Percentiles rank a stretch among this genome's conserved stretches.
phyloP scores from a whole-genome alignment of 1,284 basidiomycete species.

The Hypsizygus ulmarius region DNA sequence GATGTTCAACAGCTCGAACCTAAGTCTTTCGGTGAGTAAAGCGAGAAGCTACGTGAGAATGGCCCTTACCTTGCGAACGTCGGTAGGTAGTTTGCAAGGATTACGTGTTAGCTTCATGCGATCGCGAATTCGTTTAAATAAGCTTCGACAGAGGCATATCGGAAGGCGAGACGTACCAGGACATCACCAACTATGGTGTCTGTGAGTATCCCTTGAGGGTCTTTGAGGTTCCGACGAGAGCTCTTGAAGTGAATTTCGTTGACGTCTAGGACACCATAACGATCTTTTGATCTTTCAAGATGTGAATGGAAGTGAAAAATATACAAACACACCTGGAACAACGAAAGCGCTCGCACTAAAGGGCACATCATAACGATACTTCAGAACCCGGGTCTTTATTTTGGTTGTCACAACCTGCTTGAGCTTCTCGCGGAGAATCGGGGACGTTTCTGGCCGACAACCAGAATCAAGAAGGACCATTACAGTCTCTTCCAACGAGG shows the following conservation, averaged over 20 bases:
- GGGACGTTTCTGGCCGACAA: conserved; percentile 40
- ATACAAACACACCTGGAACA: conserved; percentile 40
- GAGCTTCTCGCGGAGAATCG: conserved; percentile 44
- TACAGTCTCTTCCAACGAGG: conserved; percentile 48
- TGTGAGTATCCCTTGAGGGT: conserved; percentile 37
- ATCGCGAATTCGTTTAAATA: not conserved
- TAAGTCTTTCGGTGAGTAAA: conserved; percentile 18
- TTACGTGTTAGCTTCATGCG: conserved; percentile 42
- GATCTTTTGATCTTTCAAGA: conserved; percentile 32
- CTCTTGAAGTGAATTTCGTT: conserved; percentile 48
- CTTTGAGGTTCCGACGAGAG: conserved; percentile 35
- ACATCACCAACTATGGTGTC: conserved; percentile 45
- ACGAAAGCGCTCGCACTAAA: conserved; percentile 50
- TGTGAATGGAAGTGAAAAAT: not conserved
- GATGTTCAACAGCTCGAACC: conserved; percentile 46
- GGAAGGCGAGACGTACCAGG: conserved; percentile 21
- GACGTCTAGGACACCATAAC: conserved; percentile 38
- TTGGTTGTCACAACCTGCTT: conserved; percentile 35
- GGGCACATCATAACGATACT: conserved; percentile 43
- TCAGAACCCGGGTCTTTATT: conserved; percentile 34
- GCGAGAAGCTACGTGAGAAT: conserved; percentile 2
- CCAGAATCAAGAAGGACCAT: conserved; percentile 46
- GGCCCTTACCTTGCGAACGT: conserved; percentile 45
- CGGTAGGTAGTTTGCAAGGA: conserved; percentile 55
- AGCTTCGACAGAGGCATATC: not conserved